Conservation (phyloP, 306 rosid genomes). For the Carpinus viminea region DNA sequence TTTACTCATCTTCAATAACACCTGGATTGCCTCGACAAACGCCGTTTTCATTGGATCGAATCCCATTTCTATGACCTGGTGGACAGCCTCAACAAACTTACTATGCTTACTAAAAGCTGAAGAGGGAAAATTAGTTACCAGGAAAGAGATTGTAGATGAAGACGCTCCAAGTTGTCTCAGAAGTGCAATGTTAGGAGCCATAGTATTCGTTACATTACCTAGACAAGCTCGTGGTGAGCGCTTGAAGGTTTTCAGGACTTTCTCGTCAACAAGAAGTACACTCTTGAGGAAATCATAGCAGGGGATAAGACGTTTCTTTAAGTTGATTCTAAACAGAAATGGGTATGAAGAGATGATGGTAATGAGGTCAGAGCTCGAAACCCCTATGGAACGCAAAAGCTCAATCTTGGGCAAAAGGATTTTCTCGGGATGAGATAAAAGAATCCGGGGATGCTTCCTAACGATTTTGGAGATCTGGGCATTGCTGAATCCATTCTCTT, state of each 20-base stretch:
- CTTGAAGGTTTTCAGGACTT: background rate
- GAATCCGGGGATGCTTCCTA: background rate
- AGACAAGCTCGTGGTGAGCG: background rate
- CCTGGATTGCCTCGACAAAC: no score
- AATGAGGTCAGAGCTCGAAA: background rate
- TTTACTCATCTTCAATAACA: no score
- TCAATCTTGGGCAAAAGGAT: slow-evolving; percentile 16
- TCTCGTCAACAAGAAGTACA: background rate
- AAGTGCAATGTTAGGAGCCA: slow-evolving; percentile 25
- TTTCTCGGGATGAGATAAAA: slow-evolving; percentile 25
- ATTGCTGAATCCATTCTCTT: no score
- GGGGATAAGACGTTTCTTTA: no score
- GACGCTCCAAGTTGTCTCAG: slow-evolving; percentile 14
- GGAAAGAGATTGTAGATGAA: background rate
- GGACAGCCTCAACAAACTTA: slow-evolving; percentile 11
- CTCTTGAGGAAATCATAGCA: no score
- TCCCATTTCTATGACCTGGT: background rate
- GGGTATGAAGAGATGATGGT: no score
- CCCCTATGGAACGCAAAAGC: no score
- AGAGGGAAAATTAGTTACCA: slow-evolving; percentile 1
- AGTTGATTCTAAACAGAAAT: background rate
- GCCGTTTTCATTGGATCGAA: no score
- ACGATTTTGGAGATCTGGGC: slow-evolving; percentile 26
- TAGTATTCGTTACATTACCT: background rate
- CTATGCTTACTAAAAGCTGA: background rate